Conservation (phyloP, 345 rosid genomes). For the Triadica sebifera region DNA sequence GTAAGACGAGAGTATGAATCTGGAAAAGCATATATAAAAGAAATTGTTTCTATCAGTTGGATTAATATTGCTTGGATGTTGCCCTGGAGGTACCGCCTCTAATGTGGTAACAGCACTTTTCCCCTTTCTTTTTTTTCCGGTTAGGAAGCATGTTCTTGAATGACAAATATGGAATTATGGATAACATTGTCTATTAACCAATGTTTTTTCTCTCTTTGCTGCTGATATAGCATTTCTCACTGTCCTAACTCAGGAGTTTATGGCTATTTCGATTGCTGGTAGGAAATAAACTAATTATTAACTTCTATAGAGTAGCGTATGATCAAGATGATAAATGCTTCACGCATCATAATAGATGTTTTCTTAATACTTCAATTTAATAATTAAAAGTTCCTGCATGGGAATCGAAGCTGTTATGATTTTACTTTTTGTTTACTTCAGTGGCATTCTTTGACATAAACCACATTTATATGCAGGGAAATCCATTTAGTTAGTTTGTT, state of each 20-base stretch:
- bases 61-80: constrained; percentile 55
- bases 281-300: background rate
- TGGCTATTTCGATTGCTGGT: background rate
- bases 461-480: no score
- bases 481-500: no score
- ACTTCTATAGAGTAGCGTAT: background rate
- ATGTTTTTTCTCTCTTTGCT: background rate
- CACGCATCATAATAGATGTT: no score
- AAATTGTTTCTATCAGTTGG: constrained; percentile 77
- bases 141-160: background rate
- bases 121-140: background rate
- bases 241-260: background rate
- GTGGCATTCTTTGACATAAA: background rate
- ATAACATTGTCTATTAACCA: background rate
- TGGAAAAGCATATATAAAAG: no score
- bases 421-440: background rate
- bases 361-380: background rate
- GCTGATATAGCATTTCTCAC: background rate
- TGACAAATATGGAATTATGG: background rate
- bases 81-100: constrained; percentile 75
- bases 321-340: no score
- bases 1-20: no score
- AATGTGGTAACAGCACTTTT: constrained; percentile 54
- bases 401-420: background rate
- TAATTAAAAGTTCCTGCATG: background rate